These are phyloP conservation scores for Craspedostauros australis DNA, from an alignment of 108 stramenopile genomes.

Conservation along the genomic window DNA sequence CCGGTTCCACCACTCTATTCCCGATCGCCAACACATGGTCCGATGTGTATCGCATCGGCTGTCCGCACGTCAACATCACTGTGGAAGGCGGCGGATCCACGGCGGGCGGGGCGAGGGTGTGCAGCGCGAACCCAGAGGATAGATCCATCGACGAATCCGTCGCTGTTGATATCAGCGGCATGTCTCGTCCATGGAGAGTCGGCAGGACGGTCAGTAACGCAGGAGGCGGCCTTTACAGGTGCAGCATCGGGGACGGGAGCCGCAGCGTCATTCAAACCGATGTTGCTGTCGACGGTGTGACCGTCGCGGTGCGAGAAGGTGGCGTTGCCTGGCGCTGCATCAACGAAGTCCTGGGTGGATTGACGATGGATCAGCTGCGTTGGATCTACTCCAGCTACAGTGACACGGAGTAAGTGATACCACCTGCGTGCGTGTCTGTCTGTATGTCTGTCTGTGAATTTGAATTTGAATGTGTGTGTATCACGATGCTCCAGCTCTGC, in stretches of 20 bases:
- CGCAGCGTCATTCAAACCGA: constrained; percentile 13
- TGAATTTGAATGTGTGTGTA: no score
- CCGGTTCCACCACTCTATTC: constrained; percentile 13
- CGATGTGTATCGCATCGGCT: constrained; percentile 11
- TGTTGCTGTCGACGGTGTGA: constrained; percentile 19
- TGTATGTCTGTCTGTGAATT: no score
- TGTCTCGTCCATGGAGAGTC: constrained; percentile 16
- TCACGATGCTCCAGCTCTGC: no score
- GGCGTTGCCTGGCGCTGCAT: constrained; percentile 11
- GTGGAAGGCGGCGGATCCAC: constrained; percentile 23
- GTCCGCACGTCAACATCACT: not conserved
- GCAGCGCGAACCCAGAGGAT: constrained; percentile 5
- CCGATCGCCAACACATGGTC: constrained; percentile 10
- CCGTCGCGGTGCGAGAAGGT: not conserved
- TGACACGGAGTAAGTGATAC: constrained; percentile 8
- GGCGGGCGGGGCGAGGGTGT: constrained; percentile 14
- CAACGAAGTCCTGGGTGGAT: constrained; percentile 8
- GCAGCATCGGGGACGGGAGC: not conserved
- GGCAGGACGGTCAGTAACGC: not conserved
- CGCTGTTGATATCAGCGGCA: constrained; percentile 18
- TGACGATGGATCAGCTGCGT: constrained; percentile 29
- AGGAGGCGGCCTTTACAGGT: constrained; percentile 4
- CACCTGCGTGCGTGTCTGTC: no score
- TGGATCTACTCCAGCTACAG: constrained; percentile 28
- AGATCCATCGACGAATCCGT: not conserved